A percentile compares a stretch with the other conserved stretches of the same genome.
Conservation (phyloP, 164 flowering plant species). For the Umbilicus rupestris region DNA sequence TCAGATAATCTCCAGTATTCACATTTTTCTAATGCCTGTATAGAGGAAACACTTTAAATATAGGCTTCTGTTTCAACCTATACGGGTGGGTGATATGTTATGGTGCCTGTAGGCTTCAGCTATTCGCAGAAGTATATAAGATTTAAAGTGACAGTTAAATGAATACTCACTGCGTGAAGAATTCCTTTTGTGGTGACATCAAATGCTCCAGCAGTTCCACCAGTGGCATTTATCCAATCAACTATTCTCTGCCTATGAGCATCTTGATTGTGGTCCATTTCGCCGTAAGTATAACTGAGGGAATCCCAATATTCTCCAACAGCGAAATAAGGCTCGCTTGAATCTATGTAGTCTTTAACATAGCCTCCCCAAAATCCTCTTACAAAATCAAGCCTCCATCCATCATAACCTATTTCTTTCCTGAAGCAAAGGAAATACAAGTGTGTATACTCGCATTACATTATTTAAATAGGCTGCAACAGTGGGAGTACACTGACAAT, state of each 20-base stretch:
- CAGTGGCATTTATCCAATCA: conserved; percentile 95
- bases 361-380: conserved; percentile 99
- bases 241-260: conserved; percentile 91
- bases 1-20: conserved; percentile 97
- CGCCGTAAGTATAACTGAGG: conserved; percentile 79
- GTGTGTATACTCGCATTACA: background rate
- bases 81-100: background rate
- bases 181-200: conserved; percentile 99
- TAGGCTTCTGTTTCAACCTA: background rate
- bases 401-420: conserved; percentile 94
- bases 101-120: background rate
- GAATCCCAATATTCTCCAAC: conserved; percentile 99
- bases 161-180: conserved; percentile 74
- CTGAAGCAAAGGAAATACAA: conserved; percentile 25
- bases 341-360: conserved; percentile 89
- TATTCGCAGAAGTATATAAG: background rate
- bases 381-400: conserved; percentile 98
- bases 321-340: conserved; percentile 88
- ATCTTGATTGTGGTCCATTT: conserved; percentile 93
- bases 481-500: background rate
- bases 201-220: conserved; percentile 92
- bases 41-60: conserved; percentile 10
- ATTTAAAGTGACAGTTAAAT: conserved; percentile 1
- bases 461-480: background rate
- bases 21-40: conserved; percentile 70